Percentiles rank a stretch among this genome's conserved stretches.
phyloP scores from a whole-genome alignment of 352 stramenopile species.

The Globisporangium abappressorium region DNA sequence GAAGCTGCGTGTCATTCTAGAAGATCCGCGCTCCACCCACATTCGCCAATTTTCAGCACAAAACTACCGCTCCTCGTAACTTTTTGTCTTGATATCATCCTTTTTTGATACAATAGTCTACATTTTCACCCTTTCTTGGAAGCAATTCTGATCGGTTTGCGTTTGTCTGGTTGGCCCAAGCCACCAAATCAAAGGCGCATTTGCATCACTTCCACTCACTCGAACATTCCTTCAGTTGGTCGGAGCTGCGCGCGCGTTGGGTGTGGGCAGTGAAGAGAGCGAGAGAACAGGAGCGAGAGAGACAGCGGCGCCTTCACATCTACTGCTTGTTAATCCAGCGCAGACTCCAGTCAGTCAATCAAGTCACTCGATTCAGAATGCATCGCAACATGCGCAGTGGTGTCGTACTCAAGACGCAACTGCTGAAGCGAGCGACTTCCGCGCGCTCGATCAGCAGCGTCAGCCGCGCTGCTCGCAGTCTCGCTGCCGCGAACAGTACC shows the following conservation, averaged over 20 bases:
- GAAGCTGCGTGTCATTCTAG: conserved; percentile 2
- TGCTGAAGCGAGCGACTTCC: conserved; percentile 14
- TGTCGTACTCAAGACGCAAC: conserved; percentile 13
- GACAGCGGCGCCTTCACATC: neutral
- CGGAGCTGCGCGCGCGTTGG: conserved; percentile 6
- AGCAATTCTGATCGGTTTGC: neutral
- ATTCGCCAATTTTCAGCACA: neutral
- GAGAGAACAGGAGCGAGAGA: neutral
- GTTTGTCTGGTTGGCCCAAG: conserved; percentile 4
- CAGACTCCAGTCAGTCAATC: neutral
- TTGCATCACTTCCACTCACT: conserved; percentile 2
- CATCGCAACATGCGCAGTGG: conserved; percentile 16
- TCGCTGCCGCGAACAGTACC: conserved; percentile 8
- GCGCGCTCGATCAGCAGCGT: conserved; percentile 12
- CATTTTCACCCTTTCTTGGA: neutral
- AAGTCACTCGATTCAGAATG: conserved; percentile 1
- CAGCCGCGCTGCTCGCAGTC: conserved; percentile 8
- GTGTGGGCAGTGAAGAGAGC: conserved; percentile 2
- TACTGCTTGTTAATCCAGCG: neutral
- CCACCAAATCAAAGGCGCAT: neutral
- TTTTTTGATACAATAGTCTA: neutral
- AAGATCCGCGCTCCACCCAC: neutral
- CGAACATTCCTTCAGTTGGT: conserved; percentile 8
- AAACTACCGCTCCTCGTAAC: neutral
- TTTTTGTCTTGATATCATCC: neutral